These are phyloP conservation scores for Cucurbita ficifolia DNA, from an alignment of 306 rosid species.

Conservation along the genomic window DNA sequence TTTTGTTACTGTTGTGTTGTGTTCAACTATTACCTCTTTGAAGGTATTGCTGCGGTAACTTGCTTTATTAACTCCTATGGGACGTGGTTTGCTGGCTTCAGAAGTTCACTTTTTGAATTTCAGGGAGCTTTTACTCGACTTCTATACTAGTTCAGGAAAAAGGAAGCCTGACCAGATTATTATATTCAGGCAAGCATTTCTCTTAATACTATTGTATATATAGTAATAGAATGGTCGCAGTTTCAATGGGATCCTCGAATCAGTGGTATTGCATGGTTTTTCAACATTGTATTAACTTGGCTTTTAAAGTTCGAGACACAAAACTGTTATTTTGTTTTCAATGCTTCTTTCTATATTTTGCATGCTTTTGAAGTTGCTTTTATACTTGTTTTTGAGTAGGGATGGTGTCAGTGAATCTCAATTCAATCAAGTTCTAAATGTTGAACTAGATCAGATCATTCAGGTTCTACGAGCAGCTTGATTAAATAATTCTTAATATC, in stretches of 20 bases:
- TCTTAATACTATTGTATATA: neutral
- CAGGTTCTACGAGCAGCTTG: conserved; percentile 25
- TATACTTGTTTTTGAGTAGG: conserved; percentile 20
- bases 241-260: neutral
- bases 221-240: neutral
- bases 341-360: neutral
- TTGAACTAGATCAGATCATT: conserved; percentile 63
- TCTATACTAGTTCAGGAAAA: conserved; percentile 58
- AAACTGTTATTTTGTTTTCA: neutral
- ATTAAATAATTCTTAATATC: neutral
- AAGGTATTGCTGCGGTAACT: no score
- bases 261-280: neutral
- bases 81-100: neutral
- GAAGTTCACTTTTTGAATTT: conserved; percentile 1
- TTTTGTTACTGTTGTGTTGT: no score
- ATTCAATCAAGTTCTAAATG: conserved; percentile 76
- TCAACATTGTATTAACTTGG: neutral
- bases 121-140: conserved; percentile 78
- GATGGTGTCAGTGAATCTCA: conserved; percentile 95
- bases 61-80: neutral
- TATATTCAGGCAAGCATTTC: conserved; percentile 54
- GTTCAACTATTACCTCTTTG: no score
- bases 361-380: neutral
- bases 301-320: neutral
- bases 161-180: conserved; percentile 70